phyloP scores from a whole-genome alignment of 2,329 filamentous ascomycete genomes.

The Proliferodiscus dingleyae region DNA sequence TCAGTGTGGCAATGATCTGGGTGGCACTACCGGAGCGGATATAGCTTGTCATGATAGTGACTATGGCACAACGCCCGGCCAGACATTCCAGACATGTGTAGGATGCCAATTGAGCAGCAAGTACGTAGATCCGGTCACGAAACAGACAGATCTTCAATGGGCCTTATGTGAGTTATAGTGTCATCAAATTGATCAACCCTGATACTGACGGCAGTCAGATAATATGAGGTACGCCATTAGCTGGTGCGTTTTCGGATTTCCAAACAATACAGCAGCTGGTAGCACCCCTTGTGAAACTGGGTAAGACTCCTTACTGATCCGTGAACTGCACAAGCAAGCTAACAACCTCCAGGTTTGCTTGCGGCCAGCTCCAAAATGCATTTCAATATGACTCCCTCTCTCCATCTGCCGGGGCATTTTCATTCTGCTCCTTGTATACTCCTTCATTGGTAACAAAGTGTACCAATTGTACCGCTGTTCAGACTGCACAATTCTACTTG shows the following conservation, averaged over 20 bases:
- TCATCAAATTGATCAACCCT: too few relatives aligned
- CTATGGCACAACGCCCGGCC: slow-evolving; percentile 14
- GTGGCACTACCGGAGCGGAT: slow-evolving; percentile 19
- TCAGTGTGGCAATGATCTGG: slow-evolving; percentile 28
- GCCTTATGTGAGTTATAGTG: slow-evolving; percentile 50
- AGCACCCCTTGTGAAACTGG: slow-evolving; percentile 45
- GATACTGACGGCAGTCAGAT: too few relatives aligned
- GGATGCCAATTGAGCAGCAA: slow-evolving; percentile 38
- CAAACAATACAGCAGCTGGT: slow-evolving; percentile 37
- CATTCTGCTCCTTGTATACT: slow-evolving; percentile 50
- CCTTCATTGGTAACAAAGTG: slow-evolving; percentile 40
- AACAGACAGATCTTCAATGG: slow-evolving; percentile 48
- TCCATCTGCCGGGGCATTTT: slow-evolving; percentile 40
- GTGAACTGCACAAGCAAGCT: neutral
- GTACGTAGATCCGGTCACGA: slow-evolving; percentile 36
- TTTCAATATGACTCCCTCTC: slow-evolving; percentile 48
- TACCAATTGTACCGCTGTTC: slow-evolving; percentile 41
- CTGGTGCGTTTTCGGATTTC: slow-evolving; percentile 50
- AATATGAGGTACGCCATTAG: slow-evolving; percentile 53
- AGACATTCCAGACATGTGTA: slow-evolving; percentile 22
- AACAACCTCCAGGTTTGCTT: slow-evolving; percentile 42
- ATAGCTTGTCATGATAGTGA: slow-evolving; percentile 22
- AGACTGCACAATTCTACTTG: slow-evolving; percentile 37
- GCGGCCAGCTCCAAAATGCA: slow-evolving; percentile 42
- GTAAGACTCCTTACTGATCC: slow-evolving; percentile 33